Evolutionary conservation across 306 rosid genomes (phyloP).

Genomic region (Cicer yamashitae): DNA sequence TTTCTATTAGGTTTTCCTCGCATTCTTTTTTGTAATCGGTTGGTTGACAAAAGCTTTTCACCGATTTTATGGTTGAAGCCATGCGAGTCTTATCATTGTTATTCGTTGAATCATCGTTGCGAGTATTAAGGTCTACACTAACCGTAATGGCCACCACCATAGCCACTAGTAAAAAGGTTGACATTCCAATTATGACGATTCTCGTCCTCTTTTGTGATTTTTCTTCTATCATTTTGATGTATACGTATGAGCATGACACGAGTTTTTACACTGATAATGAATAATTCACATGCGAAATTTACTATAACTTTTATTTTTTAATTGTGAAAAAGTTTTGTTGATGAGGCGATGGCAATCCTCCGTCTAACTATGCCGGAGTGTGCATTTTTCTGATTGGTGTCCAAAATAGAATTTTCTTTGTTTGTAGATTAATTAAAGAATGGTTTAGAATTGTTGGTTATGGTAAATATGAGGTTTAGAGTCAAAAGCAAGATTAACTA

Average conservation of each 20-base stretch:
- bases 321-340: slow-evolving; percentile 4
- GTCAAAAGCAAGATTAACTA: slow-evolving; percentile 36
- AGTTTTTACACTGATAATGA: neutral
- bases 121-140: neutral
- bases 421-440: neutral
- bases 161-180: slow-evolving; percentile 59
- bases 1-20: slow-evolving; percentile 37
- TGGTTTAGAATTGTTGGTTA: slow-evolving; percentile 25
- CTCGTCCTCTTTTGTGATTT: slow-evolving; percentile 41
- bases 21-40: slow-evolving; percentile 72
- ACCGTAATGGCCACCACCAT: slow-evolving; percentile 62
- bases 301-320: neutral
- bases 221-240: slow-evolving; percentile 49
- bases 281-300: neutral
- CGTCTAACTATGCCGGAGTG: slow-evolving; percentile 45
- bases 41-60: slow-evolving; percentile 58
- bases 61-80: slow-evolving; percentile 52
- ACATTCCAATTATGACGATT: slow-evolving; percentile 44
- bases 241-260: neutral
- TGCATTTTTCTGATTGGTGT: slow-evolving; percentile 1
- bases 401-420: slow-evolving; percentile 13
- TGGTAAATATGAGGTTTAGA: slow-evolving; percentile 45
- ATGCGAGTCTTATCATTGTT: neutral
- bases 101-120: neutral
- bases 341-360: slow-evolving; percentile 43